Percentiles rank a stretch among this genome's conserved stretches.
Evolutionary conservation across 2,329 filamentous ascomycete species (phyloP).

Genomic region (Fusarium protoensiforme): DNA sequence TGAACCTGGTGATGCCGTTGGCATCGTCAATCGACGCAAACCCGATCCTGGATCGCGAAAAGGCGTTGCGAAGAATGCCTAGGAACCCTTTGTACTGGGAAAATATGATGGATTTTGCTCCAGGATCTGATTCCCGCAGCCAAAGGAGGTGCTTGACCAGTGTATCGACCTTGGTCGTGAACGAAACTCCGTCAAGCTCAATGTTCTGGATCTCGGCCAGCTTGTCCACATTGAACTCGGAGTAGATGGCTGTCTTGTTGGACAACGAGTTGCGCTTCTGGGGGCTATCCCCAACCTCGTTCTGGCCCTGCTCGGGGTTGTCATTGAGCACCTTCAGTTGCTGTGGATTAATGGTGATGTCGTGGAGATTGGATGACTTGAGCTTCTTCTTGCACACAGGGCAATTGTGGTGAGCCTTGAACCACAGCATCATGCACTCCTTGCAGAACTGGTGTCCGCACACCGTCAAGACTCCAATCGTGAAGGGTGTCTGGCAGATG

Average conservation of each 20-base stretch:
- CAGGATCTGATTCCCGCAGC: conserved; percentile 85
- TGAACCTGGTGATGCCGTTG: conserved; percentile 80
- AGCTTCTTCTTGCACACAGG: conserved; percentile 85
- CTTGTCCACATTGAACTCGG: conserved; percentile 76
- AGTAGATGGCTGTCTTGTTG: conserved; percentile 73
- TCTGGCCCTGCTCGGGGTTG: conserved; percentile 16
- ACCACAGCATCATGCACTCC: conserved; percentile 86
- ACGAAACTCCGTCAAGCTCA: conserved; percentile 77
- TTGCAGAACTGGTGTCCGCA: conserved; percentile 96
- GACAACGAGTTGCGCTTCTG: conserved; percentile 30
- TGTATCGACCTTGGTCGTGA: conserved; percentile 91
- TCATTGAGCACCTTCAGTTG: conserved; percentile 72
- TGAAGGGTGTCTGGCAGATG: conserved; percentile 84
- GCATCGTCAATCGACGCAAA: conserved; percentile 75
- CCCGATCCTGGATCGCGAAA: conserved; percentile 78
- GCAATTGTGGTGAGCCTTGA: conserved; percentile 77
- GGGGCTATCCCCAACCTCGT: conserved; percentile 12
- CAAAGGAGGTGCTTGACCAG: conserved; percentile 84
- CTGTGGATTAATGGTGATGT: conserved; percentile 85
- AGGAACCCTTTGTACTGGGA: conserved; percentile 89
- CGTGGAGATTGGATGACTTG: conserved; percentile 75
- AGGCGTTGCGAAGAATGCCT: conserved; percentile 75
- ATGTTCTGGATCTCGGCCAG: conserved; percentile 85
- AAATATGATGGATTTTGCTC: conserved; percentile 93
- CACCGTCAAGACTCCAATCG: conserved; percentile 82